A percentile compares a stretch with the other conserved stretches of the same genome.
Evolutionary conservation across 2,329 filamentous ascomycete species (phyloP).

Genomic region (Ophiostoma angusticollis): DNA sequence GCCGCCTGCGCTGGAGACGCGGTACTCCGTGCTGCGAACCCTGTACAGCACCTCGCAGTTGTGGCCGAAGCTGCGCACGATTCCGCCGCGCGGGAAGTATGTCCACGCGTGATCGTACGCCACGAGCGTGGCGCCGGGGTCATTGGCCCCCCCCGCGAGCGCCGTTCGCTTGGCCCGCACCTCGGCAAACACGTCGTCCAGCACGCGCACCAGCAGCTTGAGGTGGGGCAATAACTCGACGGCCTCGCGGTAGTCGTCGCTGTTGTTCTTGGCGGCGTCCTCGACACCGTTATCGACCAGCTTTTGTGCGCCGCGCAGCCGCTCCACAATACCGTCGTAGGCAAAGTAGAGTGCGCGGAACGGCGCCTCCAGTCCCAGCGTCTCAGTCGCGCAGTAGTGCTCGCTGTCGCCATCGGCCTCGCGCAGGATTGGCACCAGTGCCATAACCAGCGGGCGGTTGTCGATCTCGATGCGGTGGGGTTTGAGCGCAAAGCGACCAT

Average conservation of each 20-base stretch:
- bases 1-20: conserved; percentile 5
- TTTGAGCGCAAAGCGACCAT: conserved; percentile 26
- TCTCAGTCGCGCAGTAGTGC: conserved; percentile 23
- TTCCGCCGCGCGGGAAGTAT: conserved; percentile 27
- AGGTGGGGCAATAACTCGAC: conserved; percentile 25
- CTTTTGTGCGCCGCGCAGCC: conserved; percentile 17
- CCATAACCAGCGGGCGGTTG: conserved; percentile 28
- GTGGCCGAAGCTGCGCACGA: conserved; percentile 25
- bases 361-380: conserved; percentile 25
- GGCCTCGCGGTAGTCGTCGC: conserved; percentile 7
- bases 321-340: conserved; percentile 27
- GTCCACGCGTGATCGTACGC: conserved; percentile 32
- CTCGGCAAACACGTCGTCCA: conserved; percentile 32
- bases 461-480: conserved; percentile 30
- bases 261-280: not conserved
- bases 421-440: conserved; percentile 30
- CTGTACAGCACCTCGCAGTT: conserved; percentile 30
- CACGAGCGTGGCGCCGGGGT: no score
- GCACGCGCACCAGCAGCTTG: conserved; percentile 26
- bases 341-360: conserved; percentile 32
- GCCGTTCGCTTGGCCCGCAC: conserved; percentile 24
- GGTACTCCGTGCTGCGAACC: conserved; percentile 24
- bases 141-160: no score
- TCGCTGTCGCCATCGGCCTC: no score
- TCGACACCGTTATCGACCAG: no score